Conservation (phyloP, 305 asterid species). For the Petunia hybrid region DNA sequence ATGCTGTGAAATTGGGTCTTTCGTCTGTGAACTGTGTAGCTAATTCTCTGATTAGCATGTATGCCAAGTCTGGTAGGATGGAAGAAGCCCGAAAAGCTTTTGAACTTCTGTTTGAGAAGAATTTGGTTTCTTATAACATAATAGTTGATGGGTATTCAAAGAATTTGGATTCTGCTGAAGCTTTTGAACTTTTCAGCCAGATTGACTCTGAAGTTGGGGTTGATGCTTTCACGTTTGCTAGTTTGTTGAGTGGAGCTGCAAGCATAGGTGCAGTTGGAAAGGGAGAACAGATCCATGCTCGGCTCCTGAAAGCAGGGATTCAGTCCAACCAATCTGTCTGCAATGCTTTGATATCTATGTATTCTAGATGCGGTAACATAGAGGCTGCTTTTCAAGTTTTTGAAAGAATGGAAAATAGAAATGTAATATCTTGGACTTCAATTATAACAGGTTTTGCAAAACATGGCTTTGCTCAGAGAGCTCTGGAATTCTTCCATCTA, state of each 20-base stretch:
- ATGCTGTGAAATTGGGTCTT: conserved; percentile 70
- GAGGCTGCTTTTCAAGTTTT: conserved; percentile 77
- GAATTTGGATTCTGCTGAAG: conserved; percentile 52
- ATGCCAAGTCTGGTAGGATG: conserved; percentile 66
- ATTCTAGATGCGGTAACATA: conserved; percentile 82
- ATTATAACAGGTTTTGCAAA: conserved; percentile 89
- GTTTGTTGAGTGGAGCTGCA: conserved; percentile 93
- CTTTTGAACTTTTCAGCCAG: conserved; percentile 58
- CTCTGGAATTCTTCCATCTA: conserved; percentile 62
- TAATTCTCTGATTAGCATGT: conserved; percentile 80
- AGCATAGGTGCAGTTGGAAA: conserved; percentile 83
- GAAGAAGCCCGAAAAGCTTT: conserved; percentile 83
- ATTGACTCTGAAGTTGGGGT: conserved; percentile 49
- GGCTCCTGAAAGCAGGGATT: conserved; percentile 71
- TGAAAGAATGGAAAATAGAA: conserved; percentile 54
- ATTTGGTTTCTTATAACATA: conserved; percentile 74
- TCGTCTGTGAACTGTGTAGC: conserved; percentile 72
- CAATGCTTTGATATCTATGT: conserved; percentile 90
- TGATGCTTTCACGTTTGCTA: conserved; percentile 83
- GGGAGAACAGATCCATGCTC: conserved; percentile 90
- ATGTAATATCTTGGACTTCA: conserved; percentile 85
- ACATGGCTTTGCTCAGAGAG: conserved; percentile 69
- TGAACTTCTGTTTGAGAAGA: conserved; percentile 76
- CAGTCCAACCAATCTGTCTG: conserved; percentile 56
- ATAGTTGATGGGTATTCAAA: conserved; percentile 64